phyloP scores from a whole-genome alignment of 2,329 filamentous ascomycete genomes.

The Ascochyta lentis region DNA sequence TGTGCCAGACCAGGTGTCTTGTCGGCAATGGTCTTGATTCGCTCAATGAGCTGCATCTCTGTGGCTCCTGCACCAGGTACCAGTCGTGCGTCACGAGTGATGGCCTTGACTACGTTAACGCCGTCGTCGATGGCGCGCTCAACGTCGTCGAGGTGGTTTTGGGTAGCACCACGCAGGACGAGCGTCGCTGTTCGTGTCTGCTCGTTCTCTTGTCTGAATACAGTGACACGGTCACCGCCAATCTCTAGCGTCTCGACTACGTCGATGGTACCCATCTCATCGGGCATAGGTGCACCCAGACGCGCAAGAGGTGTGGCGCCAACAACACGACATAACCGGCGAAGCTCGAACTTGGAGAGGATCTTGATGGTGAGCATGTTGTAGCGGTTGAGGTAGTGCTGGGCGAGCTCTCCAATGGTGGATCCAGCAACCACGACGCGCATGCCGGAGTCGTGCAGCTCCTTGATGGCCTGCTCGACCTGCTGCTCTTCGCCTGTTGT shows the following conservation, averaged over 20 bases:
- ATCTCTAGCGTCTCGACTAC: constrained; percentile 97
- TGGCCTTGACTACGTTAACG: constrained; percentile 98
- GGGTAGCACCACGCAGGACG: constrained; percentile 91
- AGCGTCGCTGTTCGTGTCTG: constrained; percentile 91
- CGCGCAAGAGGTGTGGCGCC: constrained; percentile 95
- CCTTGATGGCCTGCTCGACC: constrained; percentile 90
- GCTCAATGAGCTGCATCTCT: constrained; percentile 91
- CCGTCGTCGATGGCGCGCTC: constrained; percentile 97
- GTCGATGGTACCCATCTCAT: constrained; percentile 96
- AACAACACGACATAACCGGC: constrained; percentile 92
- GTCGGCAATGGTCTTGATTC: constrained; percentile 88
- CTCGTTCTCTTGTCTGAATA: constrained; percentile 96
- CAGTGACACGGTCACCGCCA: constrained; percentile 95
- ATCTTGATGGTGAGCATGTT: constrained; percentile 96
- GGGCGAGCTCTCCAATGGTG: constrained; percentile 91
- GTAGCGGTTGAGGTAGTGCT: constrained; percentile 98
- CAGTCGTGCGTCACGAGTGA: constrained; percentile 88
- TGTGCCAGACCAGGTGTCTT: constrained; percentile 92
- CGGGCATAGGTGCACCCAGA: constrained; percentile 97
- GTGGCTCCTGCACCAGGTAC: constrained; percentile 94
- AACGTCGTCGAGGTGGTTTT: constrained; percentile 97
- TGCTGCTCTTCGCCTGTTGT: constrained; percentile 95
- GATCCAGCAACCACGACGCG: constrained; percentile 91
- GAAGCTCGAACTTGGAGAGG: constrained; percentile 96
- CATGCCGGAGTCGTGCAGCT: constrained; percentile 91